phyloP scores from a whole-genome alignment of 352 stramenopile species.

The Pythium biforme region DNA sequence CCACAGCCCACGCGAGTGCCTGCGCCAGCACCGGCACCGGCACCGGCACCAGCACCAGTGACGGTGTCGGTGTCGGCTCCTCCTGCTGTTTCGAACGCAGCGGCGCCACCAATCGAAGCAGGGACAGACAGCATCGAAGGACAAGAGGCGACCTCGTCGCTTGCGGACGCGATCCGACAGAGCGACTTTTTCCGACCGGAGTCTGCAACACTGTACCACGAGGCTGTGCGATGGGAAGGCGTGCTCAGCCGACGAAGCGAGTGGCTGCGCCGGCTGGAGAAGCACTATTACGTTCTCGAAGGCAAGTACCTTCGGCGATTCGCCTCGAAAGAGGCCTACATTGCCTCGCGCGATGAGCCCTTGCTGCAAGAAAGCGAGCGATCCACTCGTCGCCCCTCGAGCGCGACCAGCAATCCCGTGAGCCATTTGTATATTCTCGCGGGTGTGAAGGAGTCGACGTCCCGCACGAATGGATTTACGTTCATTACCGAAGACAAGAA shows the following conservation, averaged over 20 bases:
- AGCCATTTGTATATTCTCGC: slow-evolving; percentile 80
- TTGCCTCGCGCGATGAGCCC: slow-evolving; percentile 73
- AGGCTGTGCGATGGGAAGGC: slow-evolving; percentile 84
- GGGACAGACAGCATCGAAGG: neutral
- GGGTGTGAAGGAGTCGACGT: slow-evolving; percentile 83
- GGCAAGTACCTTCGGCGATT: slow-evolving; percentile 84
- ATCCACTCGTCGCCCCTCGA: slow-evolving; percentile 38
- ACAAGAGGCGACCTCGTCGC: neutral
- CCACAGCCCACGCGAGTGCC: slow-evolving; percentile 2
- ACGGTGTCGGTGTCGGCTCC: neutral
- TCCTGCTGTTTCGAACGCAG: neutral
- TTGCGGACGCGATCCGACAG: slow-evolving; percentile 9
- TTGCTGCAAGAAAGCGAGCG: slow-evolving; percentile 52
- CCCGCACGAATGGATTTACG: slow-evolving; percentile 78
- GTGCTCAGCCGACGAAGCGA: slow-evolving; percentile 77
- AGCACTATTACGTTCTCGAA: slow-evolving; percentile 86
- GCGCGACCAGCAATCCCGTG: slow-evolving; percentile 37
- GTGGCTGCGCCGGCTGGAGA: slow-evolving; percentile 79
- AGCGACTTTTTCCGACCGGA: slow-evolving; percentile 26
- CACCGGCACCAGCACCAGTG: too few relatives aligned
- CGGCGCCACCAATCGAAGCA: neutral
- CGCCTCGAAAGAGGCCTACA: slow-evolving; percentile 81
- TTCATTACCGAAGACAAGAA: slow-evolving; percentile 89
- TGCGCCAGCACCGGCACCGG: neutral
- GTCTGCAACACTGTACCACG: slow-evolving; percentile 70